Percentiles rank a stretch among this genome's conserved stretches.
Conservation (phyloP, 345 rosid genomes). For the Mallotus nudiflorus region DNA sequence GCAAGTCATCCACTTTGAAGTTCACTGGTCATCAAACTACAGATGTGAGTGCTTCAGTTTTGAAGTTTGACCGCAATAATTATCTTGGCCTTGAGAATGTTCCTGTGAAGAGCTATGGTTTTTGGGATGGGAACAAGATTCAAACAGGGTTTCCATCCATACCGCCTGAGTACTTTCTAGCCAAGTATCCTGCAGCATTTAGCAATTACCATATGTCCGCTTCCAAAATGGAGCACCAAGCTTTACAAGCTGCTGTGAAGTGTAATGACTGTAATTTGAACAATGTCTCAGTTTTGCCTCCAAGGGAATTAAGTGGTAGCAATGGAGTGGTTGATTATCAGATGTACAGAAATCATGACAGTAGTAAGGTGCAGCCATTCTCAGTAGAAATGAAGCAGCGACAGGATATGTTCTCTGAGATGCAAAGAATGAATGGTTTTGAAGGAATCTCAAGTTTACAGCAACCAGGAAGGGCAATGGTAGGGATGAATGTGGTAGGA, state of each 20-base stretch:
- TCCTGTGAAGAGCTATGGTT: constrained; percentile 66
- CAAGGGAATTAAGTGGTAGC: constrained; percentile 39
- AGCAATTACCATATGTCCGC: constrained; percentile 36
- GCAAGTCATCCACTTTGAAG: constrained; percentile 44
- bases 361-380: constrained; percentile 39
- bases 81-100: constrained; percentile 52
- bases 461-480: constrained; percentile 51
- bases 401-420: constrained; percentile 41
- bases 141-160: constrained; percentile 71
- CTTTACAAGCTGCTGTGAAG: constrained; percentile 37
- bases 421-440: constrained; percentile 49
- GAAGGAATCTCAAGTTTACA: constrained; percentile 42
- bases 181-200: constrained; percentile 78
- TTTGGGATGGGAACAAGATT: constrained; percentile 85
- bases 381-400: constrained; percentile 50
- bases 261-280: constrained; percentile 34
- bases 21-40: constrained; percentile 34
- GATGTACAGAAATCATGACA: constrained; percentile 38
- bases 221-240: constrained; percentile 41
- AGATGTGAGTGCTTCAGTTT: constrained; percentile 29
- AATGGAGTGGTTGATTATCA: constrained; percentile 49
- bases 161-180: constrained; percentile 74
- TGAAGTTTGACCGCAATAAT: constrained; percentile 50
- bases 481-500: constrained; percentile 50
- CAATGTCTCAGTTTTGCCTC: constrained; percentile 33